Evolutionary conservation across 2,329 filamentous ascomycete species (phyloP).

Genomic region (Cryphonectria japonica): DNA sequence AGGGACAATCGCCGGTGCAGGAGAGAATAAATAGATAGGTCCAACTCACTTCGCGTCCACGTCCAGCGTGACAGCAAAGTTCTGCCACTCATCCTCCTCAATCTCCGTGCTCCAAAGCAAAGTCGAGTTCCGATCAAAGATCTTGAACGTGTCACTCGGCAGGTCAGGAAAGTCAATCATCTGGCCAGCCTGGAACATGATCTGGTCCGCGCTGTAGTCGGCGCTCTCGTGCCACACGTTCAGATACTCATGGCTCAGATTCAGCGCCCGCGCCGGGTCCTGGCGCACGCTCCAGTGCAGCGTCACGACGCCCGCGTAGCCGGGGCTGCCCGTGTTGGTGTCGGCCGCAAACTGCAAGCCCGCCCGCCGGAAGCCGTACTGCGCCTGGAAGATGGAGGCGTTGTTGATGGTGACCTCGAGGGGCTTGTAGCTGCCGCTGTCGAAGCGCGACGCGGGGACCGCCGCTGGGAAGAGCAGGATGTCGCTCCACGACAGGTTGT

Average conservation of each 20-base stretch:
- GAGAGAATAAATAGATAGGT: not conserved
- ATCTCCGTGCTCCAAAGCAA: conserved; percentile 48
- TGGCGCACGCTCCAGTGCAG: conserved; percentile 42
- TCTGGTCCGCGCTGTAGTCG: conserved; percentile 44
- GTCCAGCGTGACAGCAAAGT: conserved; percentile 62
- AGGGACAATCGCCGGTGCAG: not conserved
- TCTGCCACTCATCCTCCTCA: conserved; percentile 57
- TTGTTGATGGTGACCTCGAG: conserved; percentile 51
- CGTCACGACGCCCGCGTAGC: conserved; percentile 40
- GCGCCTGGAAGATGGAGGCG: conserved; percentile 48
- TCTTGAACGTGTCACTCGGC: conserved; percentile 46
- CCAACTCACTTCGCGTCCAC: conserved; percentile 56
- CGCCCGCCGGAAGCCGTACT: conserved; percentile 51
- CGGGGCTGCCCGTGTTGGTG: conserved; percentile 44
- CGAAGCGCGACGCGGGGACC: conserved; percentile 41
- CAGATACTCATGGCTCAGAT: conserved; percentile 43
- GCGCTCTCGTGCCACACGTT: conserved; percentile 44
- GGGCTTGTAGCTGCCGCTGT: conserved; percentile 39
- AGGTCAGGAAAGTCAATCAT: conserved; percentile 42
- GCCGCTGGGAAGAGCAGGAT: conserved; percentile 40
- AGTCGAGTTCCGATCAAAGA: conserved; percentile 44
- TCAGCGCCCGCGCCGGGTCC: conserved; percentile 40
- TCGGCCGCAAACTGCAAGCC: conserved; percentile 49
- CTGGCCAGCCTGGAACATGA: conserved; percentile 43
- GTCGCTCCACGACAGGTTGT: conserved; percentile 41